A percentile compares a stretch with the other conserved stretches of the same genome.
These are phyloP conservation scores for Aspergillus coremiiformis DNA, from an alignment of 495 filamentous ascomycete genomes.

Conservation along the genomic window DNA sequence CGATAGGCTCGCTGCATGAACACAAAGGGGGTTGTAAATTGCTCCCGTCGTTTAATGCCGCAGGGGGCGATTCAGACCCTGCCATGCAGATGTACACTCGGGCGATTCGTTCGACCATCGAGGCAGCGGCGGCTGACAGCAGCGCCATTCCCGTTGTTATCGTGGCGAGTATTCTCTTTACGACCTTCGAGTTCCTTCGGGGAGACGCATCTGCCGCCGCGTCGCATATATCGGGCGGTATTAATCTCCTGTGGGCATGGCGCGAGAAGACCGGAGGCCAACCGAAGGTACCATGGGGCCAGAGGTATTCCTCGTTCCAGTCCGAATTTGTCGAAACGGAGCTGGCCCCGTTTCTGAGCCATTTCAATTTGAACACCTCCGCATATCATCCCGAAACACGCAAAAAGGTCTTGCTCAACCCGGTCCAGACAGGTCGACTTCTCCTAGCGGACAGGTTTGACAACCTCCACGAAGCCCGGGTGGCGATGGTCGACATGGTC, in stretches of 20 bases:
- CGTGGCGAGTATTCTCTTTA: slow-evolving; percentile 15
- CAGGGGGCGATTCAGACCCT: background rate
- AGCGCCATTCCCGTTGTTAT: slow-evolving; percentile 6
- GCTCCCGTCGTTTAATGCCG: background rate
- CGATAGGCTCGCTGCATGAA: slow-evolving; percentile 55
- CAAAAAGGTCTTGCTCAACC: slow-evolving; percentile 8
- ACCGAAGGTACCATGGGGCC: background rate
- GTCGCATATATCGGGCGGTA: slow-evolving; percentile 11
- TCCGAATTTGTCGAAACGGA: slow-evolving; percentile 16
- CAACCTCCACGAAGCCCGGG: background rate
- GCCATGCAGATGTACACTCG: slow-evolving; percentile 11
- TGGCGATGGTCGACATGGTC: slow-evolving; percentile 16
- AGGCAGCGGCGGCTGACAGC: slow-evolving; percentile 3
- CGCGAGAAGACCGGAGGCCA: slow-evolving; percentile 2
- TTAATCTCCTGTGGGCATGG: slow-evolving; percentile 14
- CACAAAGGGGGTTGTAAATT: background rate
- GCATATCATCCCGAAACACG: slow-evolving; percentile 1
- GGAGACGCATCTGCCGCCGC: slow-evolving; percentile 9
- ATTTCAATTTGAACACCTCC: slow-evolving; percentile 13
- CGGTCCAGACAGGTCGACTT: slow-evolving; percentile 3
- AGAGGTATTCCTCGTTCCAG: slow-evolving; percentile 2
- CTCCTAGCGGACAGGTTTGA: slow-evolving; percentile 10
- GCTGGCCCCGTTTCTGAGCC: slow-evolving; percentile 12
- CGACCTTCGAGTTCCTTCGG: slow-evolving; percentile 18
- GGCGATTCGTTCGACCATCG: slow-evolving; percentile 12